Percentiles rank a stretch among this genome's conserved stretches.
Conservation (phyloP, 2,329 filamentous ascomycete species). For the Magnaporthiopsis rhizophila region DNA sequence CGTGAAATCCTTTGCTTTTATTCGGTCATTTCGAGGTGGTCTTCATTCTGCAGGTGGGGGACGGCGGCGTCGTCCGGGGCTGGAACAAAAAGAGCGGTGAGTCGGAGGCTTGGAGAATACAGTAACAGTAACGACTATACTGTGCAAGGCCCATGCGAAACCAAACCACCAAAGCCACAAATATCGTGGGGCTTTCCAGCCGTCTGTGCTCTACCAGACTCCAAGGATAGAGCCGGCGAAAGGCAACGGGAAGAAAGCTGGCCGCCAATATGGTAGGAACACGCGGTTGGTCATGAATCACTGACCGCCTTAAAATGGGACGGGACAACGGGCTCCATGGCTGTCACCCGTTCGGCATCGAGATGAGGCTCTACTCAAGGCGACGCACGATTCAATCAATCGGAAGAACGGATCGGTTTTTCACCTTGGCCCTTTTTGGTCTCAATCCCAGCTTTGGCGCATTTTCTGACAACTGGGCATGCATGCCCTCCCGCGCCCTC, state of each 20-base stretch:
- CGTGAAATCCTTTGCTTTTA: neutral
- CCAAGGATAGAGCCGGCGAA: neutral
- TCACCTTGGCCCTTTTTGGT: neutral
- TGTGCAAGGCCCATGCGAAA: neutral
- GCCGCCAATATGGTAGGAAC: neutral
- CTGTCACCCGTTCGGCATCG: neutral
- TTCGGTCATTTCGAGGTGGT: neutral
- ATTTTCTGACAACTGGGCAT: neutral
- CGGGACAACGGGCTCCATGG: neutral
- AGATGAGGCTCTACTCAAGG: neutral
- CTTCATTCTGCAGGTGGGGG: neutral
- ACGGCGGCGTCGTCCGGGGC: too few species aligned
- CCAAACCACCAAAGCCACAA: neutral
- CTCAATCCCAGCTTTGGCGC: neutral
- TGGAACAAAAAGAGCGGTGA: neutral
- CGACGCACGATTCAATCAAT: neutral
- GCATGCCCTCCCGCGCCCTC: neutral
- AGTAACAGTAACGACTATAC: neutral
- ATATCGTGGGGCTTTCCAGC: neutral
- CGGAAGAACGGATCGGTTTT: neutral
- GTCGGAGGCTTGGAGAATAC: neutral
- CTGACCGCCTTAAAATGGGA: neutral
- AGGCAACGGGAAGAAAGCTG: too few species aligned
- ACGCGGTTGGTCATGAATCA: neutral
- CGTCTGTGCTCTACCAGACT: neutral